Base-by-base conservation (phyloP, 192 early-diverging fungal genomes). In the Coemansia sp. region DNA sequence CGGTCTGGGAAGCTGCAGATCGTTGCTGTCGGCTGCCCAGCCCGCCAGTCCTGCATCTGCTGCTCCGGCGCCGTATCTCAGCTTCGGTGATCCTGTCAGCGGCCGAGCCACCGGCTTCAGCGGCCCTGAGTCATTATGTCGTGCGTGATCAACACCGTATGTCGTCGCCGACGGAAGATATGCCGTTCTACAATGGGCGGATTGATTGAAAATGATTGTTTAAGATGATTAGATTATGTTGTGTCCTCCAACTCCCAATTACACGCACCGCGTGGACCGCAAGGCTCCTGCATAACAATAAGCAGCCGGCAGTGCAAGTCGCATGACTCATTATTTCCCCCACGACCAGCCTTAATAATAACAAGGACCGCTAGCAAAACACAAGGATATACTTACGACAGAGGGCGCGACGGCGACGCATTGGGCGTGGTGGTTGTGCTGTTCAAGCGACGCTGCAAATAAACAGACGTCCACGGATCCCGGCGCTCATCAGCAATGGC, bases 391-490 rank as follows among this genome's bases (percentile, higher is more conserved):
- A 71, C 68, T 59, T 68, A 70, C 65, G 77, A 61, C 32, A 62
- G 48, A 6, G 69, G 67, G 5, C 63, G 67, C 41, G 67, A 65
- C 41, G 61, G 20, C 4, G 61, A 51, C 32, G 41, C 65, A 19
- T 60, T 65, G 4, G 60, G 43, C 56, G 19, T 67, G 25, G 53
- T 61, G 49, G 45, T 58, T 22, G 66, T 17, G 5, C 69, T 67
- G 39, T 76, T 75, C 17, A 81, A 57, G 17, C 81, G 68, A 0
- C 72, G 71, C 58, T 83, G 71, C 8, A 83, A 58, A 55, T 83
- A 83, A 5, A 71, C 71, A 4, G 81, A 77, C 10, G 72, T 65
- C 81, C 81, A 83, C 19, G 81, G 81, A 51, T 83, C 81, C 37
- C 75, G 77, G 19, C 72, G 68, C 22, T 70, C 81, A 11, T 25